A percentile compares a stretch with the other conserved stretches of the same genome.
phyloP scores from a whole-genome alignment of 2,329 filamentous ascomycete species.

The Verticillium longisporum region DNA sequence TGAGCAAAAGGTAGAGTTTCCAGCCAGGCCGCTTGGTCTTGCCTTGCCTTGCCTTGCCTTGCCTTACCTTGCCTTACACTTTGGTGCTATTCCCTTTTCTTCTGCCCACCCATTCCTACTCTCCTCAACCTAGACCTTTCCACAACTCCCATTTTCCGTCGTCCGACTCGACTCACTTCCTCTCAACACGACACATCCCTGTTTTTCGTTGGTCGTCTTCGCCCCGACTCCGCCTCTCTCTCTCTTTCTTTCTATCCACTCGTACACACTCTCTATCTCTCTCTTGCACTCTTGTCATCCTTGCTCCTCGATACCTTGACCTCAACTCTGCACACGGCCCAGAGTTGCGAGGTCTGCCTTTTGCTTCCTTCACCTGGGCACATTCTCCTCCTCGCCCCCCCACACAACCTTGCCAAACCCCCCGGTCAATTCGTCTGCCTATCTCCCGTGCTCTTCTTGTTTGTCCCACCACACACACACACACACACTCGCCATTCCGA shows the following conservation, averaged over 20 bases:
- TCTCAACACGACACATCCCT: background rate
- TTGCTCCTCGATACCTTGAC: too few relatives aligned
- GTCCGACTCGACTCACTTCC: background rate
- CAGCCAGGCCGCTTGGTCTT: background rate
- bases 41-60: slow-evolving; percentile 3
- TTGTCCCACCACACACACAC: background rate
- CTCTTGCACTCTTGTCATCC: background rate
- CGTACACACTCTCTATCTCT: too few relatives aligned
- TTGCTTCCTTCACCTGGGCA: background rate
- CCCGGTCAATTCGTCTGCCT: background rate
- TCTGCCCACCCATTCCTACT: background rate
- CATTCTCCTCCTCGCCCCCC: background rate
- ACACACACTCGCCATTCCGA: background rate
- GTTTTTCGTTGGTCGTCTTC: background rate
- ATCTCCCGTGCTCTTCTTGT: background rate
- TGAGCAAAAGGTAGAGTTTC: too few relatives aligned
- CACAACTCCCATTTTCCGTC: background rate
- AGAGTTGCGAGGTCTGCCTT: background rate
- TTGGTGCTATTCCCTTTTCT: background rate
- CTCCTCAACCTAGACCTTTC: background rate
- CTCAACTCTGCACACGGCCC: background rate
- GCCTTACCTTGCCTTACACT: background rate
- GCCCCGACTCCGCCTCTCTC: background rate
- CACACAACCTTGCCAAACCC: background rate
- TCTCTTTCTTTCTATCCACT: too few relatives aligned